Base-by-base conservation (phyloP, 176 grass and related monocot species). In the Carex scoparia region DNA sequence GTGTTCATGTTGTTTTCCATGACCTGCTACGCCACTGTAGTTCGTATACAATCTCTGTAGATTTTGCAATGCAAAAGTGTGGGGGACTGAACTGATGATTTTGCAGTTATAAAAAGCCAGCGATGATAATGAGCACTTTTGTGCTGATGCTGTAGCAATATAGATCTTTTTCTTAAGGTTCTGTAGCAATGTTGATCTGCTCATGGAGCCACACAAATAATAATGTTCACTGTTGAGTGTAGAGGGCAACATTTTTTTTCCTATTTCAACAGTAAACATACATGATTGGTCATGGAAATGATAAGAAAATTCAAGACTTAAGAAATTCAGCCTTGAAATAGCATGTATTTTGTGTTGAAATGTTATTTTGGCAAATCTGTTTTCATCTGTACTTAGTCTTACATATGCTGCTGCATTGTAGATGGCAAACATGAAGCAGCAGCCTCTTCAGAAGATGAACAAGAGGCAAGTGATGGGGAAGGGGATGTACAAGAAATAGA, bases 371-470 rank as follows among this genome's bases (percentile, higher is more conserved):
- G 48, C 64, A 11, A 18, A 9, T 86, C 81, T 60, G 44, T 68
- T 42, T 80, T 30, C 30, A 59, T 58, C 59, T 33, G 23, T 35
- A 61, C 18, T 61, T 7, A n/a, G 10, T 80, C 78, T 63, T 4
- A 64, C 33, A 15, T 65, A 65, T 78, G 10, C 42, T 9, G 16
- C 13, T 2, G 0, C 71, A 58, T 33, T 1, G 15, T 87, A 94
- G 96, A 91, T 13, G 84, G 81, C 37, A 95, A 87, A 46, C 73
- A 85, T 44, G 91, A 94, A 76, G 90, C 72, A 1, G 81, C 81
- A 16, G 91, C 84, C 0, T 91, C 93, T 2, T 94, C 93, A 4
- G 88, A 99, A 76, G 96, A 98, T 46, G 91, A 99, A 33, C 87
- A 82, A n/a, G 92, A 91, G 78, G 62, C 88, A 12, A 94, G 90